Conservation (phyloP, 2,329 filamentous ascomycete genomes). For the Apiospora marii region DNA sequence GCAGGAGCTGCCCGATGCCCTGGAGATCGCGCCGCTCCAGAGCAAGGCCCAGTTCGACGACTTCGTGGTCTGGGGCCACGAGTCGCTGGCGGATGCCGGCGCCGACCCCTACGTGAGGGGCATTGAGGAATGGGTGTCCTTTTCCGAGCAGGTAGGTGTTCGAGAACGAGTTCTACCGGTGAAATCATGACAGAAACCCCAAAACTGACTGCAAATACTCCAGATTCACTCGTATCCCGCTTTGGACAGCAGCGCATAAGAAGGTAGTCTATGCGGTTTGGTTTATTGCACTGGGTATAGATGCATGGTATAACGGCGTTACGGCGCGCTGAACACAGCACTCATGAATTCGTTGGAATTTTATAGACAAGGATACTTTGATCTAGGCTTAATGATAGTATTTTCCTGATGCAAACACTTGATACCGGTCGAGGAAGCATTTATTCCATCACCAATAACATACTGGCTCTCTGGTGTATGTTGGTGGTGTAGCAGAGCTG, state of each 20-base stretch:
- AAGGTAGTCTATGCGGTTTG: background rate
- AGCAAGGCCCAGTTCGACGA: conserved; percentile 75
- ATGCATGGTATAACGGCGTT: conserved; percentile 5
- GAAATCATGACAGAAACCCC: background rate
- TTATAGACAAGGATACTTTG: background rate
- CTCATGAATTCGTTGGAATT: background rate
- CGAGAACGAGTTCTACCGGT: background rate
- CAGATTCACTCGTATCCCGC: conserved; percentile 45
- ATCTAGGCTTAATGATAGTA: background rate
- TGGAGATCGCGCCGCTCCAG: conserved; percentile 65
- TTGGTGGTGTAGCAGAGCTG: background rate
- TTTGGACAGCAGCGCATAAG: conserved; percentile 15
- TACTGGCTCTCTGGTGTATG: background rate
- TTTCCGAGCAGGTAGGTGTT: conserved; percentile 70
- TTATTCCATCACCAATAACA: background rate
- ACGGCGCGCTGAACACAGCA: background rate
- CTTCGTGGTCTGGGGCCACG: conserved; percentile 86
- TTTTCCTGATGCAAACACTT: background rate
- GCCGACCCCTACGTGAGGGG: conserved; percentile 77
- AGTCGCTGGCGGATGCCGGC: conserved; percentile 66
- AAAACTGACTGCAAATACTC: background rate
- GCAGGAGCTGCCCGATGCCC: conserved; percentile 53
- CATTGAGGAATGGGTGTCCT: conserved; percentile 80
- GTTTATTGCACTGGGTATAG: conserved; percentile 2
- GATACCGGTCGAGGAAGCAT: background rate